Percentiles rank a stretch among this genome's conserved stretches.
These are phyloP conservation scores for Mortierella sp. DNA, from an alignment of 371 early-diverging fungal species.

Conservation along the genomic window DNA sequence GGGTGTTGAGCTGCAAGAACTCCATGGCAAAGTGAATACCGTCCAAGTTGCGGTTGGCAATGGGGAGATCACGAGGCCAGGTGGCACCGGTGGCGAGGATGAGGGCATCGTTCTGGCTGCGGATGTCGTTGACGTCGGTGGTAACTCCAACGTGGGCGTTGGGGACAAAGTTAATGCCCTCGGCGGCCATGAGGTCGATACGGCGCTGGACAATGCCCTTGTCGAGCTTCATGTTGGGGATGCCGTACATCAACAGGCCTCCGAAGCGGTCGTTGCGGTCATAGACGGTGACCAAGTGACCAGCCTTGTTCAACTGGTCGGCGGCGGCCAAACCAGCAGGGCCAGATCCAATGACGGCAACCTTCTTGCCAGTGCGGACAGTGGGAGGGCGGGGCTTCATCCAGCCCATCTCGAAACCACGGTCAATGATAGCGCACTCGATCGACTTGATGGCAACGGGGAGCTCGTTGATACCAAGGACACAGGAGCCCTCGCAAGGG, in stretches of 20 bases:
- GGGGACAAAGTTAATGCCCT: conserved; percentile 91
- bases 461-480: conserved; percentile 90
- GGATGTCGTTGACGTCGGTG: conserved; percentile 76
- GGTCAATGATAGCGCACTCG: conserved; percentile 97
- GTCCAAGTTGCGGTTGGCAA: conserved; percentile 87
- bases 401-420: conserved; percentile 96
- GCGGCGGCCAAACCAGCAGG: conserved; percentile 97
- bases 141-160: conserved; percentile 90
- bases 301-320: conserved; percentile 97
- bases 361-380: conserved; percentile 83
- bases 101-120: conserved; percentile 81
- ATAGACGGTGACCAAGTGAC: conserved; percentile 94
- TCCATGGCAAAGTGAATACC: conserved; percentile 99
- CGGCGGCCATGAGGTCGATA: conserved; percentile 90
- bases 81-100: conserved; percentile 96
- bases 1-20: conserved; percentile 91
- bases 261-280: conserved; percentile 97
- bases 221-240: conserved; percentile 99
- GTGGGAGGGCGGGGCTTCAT: conserved; percentile 87
- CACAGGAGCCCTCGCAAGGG: conserved; percentile 95
- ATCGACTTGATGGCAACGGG: conserved; percentile 98
- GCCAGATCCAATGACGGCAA: conserved; percentile 95
- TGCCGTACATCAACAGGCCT: conserved; percentile 97
- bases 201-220: conserved; percentile 94
- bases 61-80: conserved; percentile 95